Conservation (phyloP, 768 basidiomycete species). For the Tylopilus balloui region DNA sequence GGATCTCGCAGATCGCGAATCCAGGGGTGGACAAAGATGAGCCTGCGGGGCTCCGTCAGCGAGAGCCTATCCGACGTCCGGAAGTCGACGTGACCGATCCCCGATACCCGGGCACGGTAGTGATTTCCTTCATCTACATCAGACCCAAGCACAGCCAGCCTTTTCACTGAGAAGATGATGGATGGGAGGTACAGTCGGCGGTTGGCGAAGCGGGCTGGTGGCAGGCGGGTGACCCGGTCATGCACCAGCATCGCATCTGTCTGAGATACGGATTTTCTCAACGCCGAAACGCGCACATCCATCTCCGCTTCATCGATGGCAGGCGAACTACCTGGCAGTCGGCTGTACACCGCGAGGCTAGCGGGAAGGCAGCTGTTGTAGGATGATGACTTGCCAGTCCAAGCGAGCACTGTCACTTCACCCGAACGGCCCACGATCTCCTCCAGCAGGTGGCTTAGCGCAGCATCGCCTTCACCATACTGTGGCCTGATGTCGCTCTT, state of each 20-base stretch:
- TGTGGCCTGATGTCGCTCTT: conserved; percentile 3
- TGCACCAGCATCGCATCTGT: background rate
- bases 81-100: background rate
- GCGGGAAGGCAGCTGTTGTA: conserved; percentile 14
- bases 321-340: background rate
- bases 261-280: background rate
- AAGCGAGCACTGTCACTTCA: conserved; percentile 7
- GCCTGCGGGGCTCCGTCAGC: background rate
- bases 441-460: conserved; percentile 6
- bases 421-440: conserved; percentile 10
- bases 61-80: background rate
- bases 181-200: background rate
- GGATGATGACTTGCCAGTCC: conserved; percentile 7
- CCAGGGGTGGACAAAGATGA: conserved; percentile 7
- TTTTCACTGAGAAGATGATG: background rate
- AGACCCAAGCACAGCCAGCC: background rate
- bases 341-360: background rate
- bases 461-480: conserved; percentile 6
- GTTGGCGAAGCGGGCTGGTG: background rate
- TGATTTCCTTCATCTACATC: background rate
- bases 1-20: conserved; percentile 1
- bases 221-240: background rate
- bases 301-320: background rate
- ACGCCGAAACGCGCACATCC: background rate
- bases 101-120: background rate